Evolutionary conservation across 2,329 filamentous ascomycete species (phyloP), one percentile per base, ranked within the genome.

Genomic region (Colletotrichum musicola): DNA sequence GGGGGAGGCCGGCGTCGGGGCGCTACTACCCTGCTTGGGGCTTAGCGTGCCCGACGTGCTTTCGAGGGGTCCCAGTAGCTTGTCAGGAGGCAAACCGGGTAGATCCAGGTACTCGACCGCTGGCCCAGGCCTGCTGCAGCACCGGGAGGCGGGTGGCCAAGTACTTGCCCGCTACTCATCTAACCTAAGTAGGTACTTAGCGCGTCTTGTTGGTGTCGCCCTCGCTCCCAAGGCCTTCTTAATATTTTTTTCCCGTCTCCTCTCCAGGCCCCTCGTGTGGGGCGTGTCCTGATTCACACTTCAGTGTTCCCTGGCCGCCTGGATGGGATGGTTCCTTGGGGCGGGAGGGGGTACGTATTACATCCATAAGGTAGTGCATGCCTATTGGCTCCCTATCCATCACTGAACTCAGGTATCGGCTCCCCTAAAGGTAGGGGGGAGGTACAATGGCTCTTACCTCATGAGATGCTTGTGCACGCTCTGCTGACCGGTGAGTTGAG

Each of bases 21-120:
- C 35, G 35, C 50, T 35, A 16, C 66, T 66, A 68, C 55, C 16
- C 62, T 56, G 42, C 30, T 50, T 56, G 35, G 42, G 55, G 65
- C 27, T 60, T 65, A 65, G 65, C 22, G 16, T 22, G 47, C 55
- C 62, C 62, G 55, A 49, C 55, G 20, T 47, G 62, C 44, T 54
- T 64, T 38, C 49, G 58, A 61, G 44, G 54, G 66, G 50, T 68
- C 49, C 65, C 54, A 67, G 59, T 57, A 67, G 64, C 59, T 67
- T 67, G 64, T 55, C 60, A 68, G 65, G 49, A 65, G 65, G 57
- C 40, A 25, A 9, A 25, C 25, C 13, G 47, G 55, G 55, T 65
- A 65, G 49, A 58, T 25, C 49, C 49, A 68, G 25, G 65, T 68
- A 65, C 25, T 22, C 6, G 3, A n/a, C 10, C 3, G n/a, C 13